Evolutionary conservation across 305 asterid species (phyloP).

Genomic region (Salvia sclarea): DNA sequence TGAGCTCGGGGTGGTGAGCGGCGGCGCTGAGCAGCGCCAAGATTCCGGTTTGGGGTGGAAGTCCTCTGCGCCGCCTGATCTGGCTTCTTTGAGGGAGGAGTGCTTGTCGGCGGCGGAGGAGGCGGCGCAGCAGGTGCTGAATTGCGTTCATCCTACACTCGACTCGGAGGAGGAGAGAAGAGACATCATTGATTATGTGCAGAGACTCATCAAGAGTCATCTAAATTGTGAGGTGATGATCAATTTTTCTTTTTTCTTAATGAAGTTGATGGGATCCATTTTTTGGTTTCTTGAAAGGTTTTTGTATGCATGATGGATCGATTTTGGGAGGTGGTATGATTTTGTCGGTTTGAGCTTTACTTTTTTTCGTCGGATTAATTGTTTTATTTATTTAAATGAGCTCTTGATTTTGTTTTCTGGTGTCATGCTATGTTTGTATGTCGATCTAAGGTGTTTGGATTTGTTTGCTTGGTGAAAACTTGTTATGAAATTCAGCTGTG

Average conservation of each 20-base stretch:
- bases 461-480: background rate
- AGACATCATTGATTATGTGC: constrained; percentile 71
- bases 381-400: constrained; percentile 9
- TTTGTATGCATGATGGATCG: constrained; percentile 22
- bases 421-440: constrained; percentile 7
- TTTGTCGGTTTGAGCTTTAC: constrained; percentile 1
- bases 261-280: background rate
- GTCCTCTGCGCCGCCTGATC: constrained; percentile 46
- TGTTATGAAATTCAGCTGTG: background rate
- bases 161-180: constrained; percentile 79
- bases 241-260: background rate
- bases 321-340: constrained; percentile 13
- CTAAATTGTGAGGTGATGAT: constrained; percentile 67
- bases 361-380: constrained; percentile 15
- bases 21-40: constrained; percentile 19
- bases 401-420: constrained; percentile 21
- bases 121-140: constrained; percentile 51
- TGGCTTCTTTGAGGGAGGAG: constrained; percentile 44
- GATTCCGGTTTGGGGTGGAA: constrained; percentile 21
- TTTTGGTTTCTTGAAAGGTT: background rate
- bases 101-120: constrained; percentile 66
- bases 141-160: constrained; percentile 70
- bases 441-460: background rate
- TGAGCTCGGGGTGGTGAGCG: constrained; percentile 28
- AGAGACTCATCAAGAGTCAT: constrained; percentile 51